phyloP scores from a whole-genome alignment of 192 early-diverging fungal species.

The Linnemannia hyalina region DNA sequence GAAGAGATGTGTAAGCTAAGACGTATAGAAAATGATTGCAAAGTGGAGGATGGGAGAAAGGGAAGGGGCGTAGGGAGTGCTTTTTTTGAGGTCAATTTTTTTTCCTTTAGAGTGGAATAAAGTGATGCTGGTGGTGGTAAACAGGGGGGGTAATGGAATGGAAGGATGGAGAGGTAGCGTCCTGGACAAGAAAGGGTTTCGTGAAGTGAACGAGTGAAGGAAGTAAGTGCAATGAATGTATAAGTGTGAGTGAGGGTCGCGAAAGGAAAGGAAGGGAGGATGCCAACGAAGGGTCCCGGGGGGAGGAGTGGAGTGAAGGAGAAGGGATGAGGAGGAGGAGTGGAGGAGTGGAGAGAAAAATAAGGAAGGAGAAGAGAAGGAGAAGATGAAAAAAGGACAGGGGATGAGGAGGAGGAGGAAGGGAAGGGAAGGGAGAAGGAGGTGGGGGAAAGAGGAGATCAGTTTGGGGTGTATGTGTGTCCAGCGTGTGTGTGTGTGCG shows the following conservation, averaged over 20 bases:
- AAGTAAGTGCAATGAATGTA: neutral
- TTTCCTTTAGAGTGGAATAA: neutral
- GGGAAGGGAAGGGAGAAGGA: no score
- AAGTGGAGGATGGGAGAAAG: neutral
- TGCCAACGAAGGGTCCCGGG: neutral
- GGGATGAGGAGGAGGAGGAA: no score
- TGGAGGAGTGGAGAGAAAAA: no score
- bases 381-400: no score
- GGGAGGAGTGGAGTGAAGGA: neutral
- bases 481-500: no score
- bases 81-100: neutral
- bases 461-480: no score
- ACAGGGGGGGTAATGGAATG: neutral
- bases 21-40: neutral
- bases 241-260: neutral
- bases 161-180: neutral
- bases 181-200: neutral
- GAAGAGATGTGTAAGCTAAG: neutral
- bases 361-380: no score
- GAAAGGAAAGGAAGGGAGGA: neutral
- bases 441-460: no score
- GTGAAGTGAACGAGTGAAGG: conserved; percentile 5
- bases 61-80: neutral
- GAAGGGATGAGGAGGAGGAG: neutral
- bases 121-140: neutral